These are phyloP conservation scores for Austroboletus niveus DNA, from an alignment of 1,284 basidiomycete species.

Conservation along the genomic window DNA sequence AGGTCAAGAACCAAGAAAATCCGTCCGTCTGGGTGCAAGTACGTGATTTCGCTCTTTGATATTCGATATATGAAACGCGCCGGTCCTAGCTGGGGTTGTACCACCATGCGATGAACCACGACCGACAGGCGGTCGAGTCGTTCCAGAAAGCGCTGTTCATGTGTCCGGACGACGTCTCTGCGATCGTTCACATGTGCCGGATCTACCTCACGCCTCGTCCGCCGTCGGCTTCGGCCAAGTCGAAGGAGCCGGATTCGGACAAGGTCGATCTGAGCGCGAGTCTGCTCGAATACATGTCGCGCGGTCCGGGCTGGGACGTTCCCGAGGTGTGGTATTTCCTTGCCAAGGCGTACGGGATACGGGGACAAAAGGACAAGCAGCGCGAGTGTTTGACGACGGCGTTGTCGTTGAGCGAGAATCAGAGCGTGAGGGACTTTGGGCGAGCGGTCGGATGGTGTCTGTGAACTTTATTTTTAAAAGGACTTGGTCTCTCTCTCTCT, in stretches of 20 bases:
- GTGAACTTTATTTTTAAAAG: slow-evolving; percentile 31
- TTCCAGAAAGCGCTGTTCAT: slow-evolving; percentile 85
- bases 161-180: slow-evolving; percentile 71
- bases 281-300: slow-evolving; percentile 59
- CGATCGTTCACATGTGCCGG: slow-evolving; percentile 73
- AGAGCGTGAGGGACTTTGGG: slow-evolving; percentile 63
- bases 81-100: slow-evolving; percentile 70
- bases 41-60: slow-evolving; percentile 18
- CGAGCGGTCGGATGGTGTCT: slow-evolving; percentile 71
- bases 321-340: slow-evolving; percentile 93
- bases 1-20: slow-evolving; percentile 83
- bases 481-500: too few relatives aligned
- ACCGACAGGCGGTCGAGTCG: slow-evolving; percentile 65
- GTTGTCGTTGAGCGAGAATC: slow-evolving; percentile 66
- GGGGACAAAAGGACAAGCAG: slow-evolving; percentile 68
- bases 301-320: slow-evolving; percentile 79
- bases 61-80: not conserved
- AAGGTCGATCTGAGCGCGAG: slow-evolving; percentile 75
- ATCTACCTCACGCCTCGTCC: slow-evolving; percentile 55
- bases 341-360: slow-evolving; percentile 73
- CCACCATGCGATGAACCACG: slow-evolving; percentile 56
- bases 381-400: slow-evolving; percentile 76
- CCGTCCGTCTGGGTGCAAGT: slow-evolving; percentile 95
- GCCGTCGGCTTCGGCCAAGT: slow-evolving; percentile 24
- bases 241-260: slow-evolving; percentile 38